phyloP scores from a whole-genome alignment of 257 asterid genomes.

The Penstemon newberryi region DNA sequence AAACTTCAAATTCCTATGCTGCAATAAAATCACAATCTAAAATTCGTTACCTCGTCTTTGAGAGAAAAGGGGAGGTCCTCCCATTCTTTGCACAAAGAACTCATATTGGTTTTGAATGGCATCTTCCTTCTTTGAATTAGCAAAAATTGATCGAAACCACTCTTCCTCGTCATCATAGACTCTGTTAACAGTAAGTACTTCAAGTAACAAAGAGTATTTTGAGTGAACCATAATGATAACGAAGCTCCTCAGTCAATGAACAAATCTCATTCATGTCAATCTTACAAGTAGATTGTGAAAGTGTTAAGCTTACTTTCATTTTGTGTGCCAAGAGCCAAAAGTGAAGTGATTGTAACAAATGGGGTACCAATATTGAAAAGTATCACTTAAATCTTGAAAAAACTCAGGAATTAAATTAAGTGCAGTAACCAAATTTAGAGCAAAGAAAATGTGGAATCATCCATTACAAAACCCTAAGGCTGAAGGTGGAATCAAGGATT shows the following conservation, averaged over 20 bases:
- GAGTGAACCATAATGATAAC: constrained; percentile 2
- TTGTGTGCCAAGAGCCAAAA: no score
- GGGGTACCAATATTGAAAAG: neutral
- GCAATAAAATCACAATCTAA: neutral
- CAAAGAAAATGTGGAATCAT: no score
- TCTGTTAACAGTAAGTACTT: constrained; percentile 32
- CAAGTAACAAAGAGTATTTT: no score
- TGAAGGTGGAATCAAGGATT: no score
- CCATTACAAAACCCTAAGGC: no score
- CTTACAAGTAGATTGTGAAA: no score
- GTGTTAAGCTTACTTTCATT: no score
- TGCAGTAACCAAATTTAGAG: neutral
- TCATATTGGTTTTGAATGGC: constrained; percentile 97
- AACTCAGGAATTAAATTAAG: neutral
- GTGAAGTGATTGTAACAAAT: no score
- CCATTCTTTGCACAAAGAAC: constrained; percentile 93
- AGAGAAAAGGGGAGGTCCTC: constrained; percentile 86
- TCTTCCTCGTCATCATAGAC: constrained; percentile 91
- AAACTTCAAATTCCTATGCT: neutral
- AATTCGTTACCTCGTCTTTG: constrained; percentile 72
- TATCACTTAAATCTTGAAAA: neutral
- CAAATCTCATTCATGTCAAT: neutral
- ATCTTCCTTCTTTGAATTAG: constrained; percentile 81
- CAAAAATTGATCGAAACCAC: constrained; percentile 86
- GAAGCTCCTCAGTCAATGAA: neutral